Conservation (phyloP, 169 alveolate species). For the Plasmodium billcollinsi region DNA sequence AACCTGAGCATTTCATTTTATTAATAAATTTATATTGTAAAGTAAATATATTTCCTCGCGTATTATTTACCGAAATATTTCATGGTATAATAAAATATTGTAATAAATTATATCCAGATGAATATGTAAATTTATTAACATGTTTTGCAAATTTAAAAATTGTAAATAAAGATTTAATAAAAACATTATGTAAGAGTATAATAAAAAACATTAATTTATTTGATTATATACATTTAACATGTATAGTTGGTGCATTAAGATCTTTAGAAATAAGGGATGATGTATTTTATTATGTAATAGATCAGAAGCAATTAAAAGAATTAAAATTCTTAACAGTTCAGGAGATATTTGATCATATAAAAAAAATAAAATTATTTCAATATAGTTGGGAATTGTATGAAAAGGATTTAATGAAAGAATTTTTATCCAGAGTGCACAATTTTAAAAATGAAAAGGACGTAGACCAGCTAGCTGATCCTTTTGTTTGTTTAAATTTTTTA, state of each 20-base stretch:
- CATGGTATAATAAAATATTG: constrained; percentile 78
- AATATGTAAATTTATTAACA: constrained; percentile 78
- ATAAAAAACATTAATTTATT: constrained; percentile 79
- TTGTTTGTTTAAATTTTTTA: constrained; percentile 80
- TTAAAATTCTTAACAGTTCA: constrained; percentile 82
- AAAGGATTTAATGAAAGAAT: constrained; percentile 66
- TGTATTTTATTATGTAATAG: constrained; percentile 80
- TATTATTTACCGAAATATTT: constrained; percentile 82
- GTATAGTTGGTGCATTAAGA: constrained; percentile 79
- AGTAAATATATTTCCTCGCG: constrained; percentile 81
- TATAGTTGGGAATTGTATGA: constrained; percentile 40
- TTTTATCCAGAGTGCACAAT: constrained; percentile 19
- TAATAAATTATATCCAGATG: constrained; percentile 80
- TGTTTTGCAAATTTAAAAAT: constrained; percentile 81
- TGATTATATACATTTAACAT: constrained; percentile 79
- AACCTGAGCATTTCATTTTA: constrained; percentile 80
- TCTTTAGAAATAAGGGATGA: constrained; percentile 80
- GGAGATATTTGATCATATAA: constrained; percentile 83
- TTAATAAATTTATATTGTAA: constrained; percentile 79
- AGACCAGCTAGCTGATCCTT: constrained; percentile 84
- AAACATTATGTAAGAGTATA: constrained; percentile 80
- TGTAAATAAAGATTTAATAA: constrained; percentile 78
- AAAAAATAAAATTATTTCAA: constrained; percentile 58
- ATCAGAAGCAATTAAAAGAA: constrained; percentile 85
- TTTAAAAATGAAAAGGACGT: constrained; percentile 79